Percentiles rank a stretch among this genome's conserved stretches.
These are phyloP conservation scores for Vaucheria bursata DNA, from an alignment of 352 stramenopile species.

Conservation along the genomic window DNA sequence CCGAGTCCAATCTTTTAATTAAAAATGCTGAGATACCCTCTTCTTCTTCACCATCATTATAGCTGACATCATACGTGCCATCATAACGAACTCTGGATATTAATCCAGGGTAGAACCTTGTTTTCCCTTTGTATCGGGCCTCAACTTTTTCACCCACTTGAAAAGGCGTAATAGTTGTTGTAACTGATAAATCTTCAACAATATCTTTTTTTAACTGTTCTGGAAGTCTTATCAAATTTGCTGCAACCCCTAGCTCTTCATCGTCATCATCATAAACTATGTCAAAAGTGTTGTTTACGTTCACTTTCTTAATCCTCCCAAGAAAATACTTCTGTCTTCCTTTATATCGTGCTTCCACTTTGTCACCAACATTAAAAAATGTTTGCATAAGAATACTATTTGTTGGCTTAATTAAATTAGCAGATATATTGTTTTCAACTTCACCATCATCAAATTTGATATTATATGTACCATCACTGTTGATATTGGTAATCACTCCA, in stretches of 20 bases:
- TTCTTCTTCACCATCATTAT: conserved; percentile 49
- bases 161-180: too few relatives aligned
- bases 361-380: conserved; percentile 26
- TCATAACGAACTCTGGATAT: conserved; percentile 55
- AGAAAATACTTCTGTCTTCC: conserved; percentile 44
- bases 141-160: conserved; percentile 39
- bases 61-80: conserved; percentile 60
- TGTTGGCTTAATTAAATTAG: conserved; percentile 16
- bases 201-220: neutral
- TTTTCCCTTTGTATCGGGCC: conserved; percentile 39
- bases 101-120: conserved; percentile 56
- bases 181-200: neutral
- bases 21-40: too few relatives aligned
- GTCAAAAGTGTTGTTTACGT: conserved; percentile 26
- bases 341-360: conserved; percentile 46
- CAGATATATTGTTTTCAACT: conserved; percentile 47
- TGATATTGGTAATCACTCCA: conserved; percentile 49
- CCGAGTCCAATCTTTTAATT: too few relatives aligned
- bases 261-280: conserved; percentile 50
- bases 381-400: neutral
- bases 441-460: conserved; percentile 53
- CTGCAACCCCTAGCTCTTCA: conserved; percentile 55
- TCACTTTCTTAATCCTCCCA: conserved; percentile 15
- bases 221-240: conserved; percentile 54
- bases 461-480: conserved; percentile 56